Base-by-base conservation (phyloP, 179 eudicot genomes). In the Spergularia azorica region DNA sequence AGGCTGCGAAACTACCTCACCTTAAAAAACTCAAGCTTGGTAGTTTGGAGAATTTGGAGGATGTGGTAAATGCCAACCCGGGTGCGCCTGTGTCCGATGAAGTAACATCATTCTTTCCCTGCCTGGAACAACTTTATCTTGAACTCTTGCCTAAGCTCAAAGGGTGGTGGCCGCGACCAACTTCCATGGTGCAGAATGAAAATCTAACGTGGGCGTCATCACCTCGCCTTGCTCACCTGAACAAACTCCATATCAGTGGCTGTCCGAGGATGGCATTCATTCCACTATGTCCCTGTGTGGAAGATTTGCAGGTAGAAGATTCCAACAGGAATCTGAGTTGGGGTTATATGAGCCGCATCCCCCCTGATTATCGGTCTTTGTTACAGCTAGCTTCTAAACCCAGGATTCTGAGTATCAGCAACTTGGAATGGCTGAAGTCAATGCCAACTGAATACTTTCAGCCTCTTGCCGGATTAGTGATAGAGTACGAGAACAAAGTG, bases 111-210 rank as follows among this genome's bases (percentile, higher is more conserved):
- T 73, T 76, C 62, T 76, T 71, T 65, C 79, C 79, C 4, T 63
- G 46, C 21, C 79, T 80, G 18, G 73, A 71, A 55, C 39, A 26
- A 38, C 69, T 76, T 5, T 0, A 2, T 11, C 36, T 76, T 13
- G 0, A 2, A 2, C 7, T n/a, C 0, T 15, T 76, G 69, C 76
- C 72, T 0, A 64, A 57, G 61, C 57, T 80, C 63, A 76, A 71
- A 70, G 76, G 76, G 54, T 80, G 83, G 79, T 70, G 76, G 75
- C 12, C 38, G 38, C 21, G 18, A 41, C 26, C 69, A 54, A 38
- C 12, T 41, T 4, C 54, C 13, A 4, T 8, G 21, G 15, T 17
- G 43, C 38, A 18, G 18, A 32, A 36, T 14, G 43, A 26, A 0
- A 17, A 38, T 15, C 50, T 50, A 16, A 21, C 43, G 43, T 26